Conservation (phyloP, 208 protist genomes). For the Acanthamoeba castellanii region DNA sequence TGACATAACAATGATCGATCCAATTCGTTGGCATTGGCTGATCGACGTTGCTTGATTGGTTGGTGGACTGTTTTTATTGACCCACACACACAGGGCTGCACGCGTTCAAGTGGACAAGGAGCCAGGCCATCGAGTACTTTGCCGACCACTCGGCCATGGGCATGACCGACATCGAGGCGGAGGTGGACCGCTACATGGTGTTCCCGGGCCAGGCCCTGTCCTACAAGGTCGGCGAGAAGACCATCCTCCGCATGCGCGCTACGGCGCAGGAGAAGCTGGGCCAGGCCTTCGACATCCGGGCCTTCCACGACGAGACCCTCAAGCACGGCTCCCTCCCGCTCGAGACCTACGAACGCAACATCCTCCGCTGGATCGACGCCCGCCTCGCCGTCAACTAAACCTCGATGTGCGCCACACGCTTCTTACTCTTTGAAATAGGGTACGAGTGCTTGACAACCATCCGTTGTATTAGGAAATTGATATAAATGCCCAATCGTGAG, state of each 20-base stretch:
- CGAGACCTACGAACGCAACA: conserved; percentile 59
- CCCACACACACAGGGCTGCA: conserved; percentile 3
- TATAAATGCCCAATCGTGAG: too few species aligned
- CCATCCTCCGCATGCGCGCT: conserved; percentile 73
- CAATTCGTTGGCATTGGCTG: too few species aligned
- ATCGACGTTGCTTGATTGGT: too few species aligned
- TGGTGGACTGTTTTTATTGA: background rate
- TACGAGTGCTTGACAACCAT: too few species aligned
- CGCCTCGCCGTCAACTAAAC: background rate
- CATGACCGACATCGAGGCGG: conserved; percentile 13
- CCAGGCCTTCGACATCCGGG: conserved; percentile 46
- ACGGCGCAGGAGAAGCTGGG: conserved; percentile 62
- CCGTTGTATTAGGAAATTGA: too few species aligned
- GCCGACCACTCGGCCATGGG: conserved; percentile 47
- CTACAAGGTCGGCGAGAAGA: conserved; percentile 79
- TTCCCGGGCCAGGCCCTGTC: conserved; percentile 78
- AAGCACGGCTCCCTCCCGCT: conserved; percentile 75
- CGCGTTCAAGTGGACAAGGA: conserved; percentile 70
- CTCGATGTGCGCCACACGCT: too few species aligned
- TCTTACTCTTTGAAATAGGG: too few species aligned
- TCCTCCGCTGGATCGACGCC: conserved; percentile 70
- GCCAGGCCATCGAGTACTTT: conserved; percentile 77
- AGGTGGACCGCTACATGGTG: conserved; percentile 80
- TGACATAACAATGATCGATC: too few species aligned
- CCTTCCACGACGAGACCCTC: conserved; percentile 78